These are phyloP conservation scores for Albophoma yamanashiensis DNA, from an alignment of 2,329 filamentous ascomycete genomes.

Conservation along the genomic window DNA sequence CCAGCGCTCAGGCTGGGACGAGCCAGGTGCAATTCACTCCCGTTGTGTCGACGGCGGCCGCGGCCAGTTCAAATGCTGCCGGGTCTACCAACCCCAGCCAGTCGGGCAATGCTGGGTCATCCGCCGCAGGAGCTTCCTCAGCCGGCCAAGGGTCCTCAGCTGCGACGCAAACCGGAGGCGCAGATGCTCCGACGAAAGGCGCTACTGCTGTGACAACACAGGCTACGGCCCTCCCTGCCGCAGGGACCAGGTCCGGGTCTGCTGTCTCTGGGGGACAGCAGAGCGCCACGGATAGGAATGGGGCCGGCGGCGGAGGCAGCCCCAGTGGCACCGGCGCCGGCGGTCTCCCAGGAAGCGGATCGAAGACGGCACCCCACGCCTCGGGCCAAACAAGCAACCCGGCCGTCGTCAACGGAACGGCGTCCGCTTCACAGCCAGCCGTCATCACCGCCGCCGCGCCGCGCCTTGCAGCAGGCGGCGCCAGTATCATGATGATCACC, in stretches of 20 bases:
- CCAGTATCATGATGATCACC: background rate
- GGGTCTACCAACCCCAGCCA: background rate
- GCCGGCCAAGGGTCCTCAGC: background rate
- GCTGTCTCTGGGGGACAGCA: background rate
- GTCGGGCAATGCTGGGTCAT: background rate
- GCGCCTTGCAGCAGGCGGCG: background rate
- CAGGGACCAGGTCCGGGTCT: background rate
- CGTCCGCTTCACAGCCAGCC: background rate
- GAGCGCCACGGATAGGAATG: background rate
- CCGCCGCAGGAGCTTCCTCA: background rate
- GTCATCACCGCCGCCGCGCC: background rate
- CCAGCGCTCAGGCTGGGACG: constrained; percentile 13
- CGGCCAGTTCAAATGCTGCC: background rate
- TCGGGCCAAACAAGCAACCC: background rate
- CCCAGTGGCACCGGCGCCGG: background rate
- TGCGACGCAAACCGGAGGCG: background rate
- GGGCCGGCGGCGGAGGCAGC: background rate
- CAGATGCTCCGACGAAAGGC: background rate
- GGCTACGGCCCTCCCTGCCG: background rate
- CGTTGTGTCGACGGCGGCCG: constrained; percentile 1
- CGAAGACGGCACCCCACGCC: background rate
- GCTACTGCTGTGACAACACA: background rate
- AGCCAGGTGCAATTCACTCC: constrained; percentile 11
- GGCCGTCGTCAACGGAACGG: background rate
- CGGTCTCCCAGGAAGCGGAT: background rate